Base-by-base conservation (phyloP, 257 asterid species). In the Gentiana straminea region DNA sequence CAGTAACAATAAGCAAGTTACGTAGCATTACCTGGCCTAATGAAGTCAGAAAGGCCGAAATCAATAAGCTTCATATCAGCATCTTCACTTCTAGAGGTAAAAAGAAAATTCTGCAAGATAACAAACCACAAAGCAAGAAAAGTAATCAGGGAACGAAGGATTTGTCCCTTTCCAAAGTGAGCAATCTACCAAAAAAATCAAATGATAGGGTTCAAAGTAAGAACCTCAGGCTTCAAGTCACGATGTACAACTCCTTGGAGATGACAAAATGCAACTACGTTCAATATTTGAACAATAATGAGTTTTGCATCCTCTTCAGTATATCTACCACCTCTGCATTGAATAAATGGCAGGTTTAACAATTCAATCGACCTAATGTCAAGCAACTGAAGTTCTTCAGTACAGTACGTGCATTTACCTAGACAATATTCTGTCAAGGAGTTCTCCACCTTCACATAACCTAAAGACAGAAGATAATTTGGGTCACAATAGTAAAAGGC, bases 171-270 rank as follows among this genome's bases (percentile, higher is more conserved):
- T 35, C 12, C 43, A n/a, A 57, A 48, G 32, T 55, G 73, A 49
- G 44, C 57, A 38, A 46, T 53, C 34, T 38, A 15, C 9, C 7
- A 49, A 11, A 58, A 11, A 52, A 11, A 35, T 35, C 5, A 13
- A 55, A 43, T 2, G 47, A 55, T 8, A 48, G 55, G n/a, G 46
- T 41, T 41, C 46, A 41, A 41, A 10, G 46, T 41, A 35, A 56
- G 56, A 56, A 91, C 96, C 98, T 91, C 98, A 34, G 98, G 98
- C 79, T 91, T 91, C 70, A 91, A 73, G 77, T 91, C 98, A 33
- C 98, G 96, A 73, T 91, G 98, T 55, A 91, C 96, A 53, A 91
- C 98, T 54, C 98, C 98, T 68, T 91, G 96, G 70, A 86, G 94
- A 79, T 91, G 98, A 64, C 98, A 91, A 81, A 86, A 91, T 34